phyloP scores from a whole-genome alignment of 2,329 filamentous ascomycete species.

The Blastomyces gilchristii region DNA sequence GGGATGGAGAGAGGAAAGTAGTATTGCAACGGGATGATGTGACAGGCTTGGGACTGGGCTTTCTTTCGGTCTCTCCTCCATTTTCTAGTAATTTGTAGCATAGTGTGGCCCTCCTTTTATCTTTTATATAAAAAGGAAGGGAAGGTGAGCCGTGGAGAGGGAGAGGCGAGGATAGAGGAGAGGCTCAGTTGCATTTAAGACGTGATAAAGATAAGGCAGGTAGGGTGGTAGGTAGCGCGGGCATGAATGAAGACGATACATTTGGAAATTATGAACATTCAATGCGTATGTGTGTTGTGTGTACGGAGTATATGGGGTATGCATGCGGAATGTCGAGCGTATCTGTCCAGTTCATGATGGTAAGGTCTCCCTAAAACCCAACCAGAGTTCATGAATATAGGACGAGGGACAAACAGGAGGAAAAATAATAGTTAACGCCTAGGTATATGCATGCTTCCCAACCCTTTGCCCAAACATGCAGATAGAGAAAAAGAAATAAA shows the following conservation, averaged over 20 bases:
- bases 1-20: neutral
- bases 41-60: neutral
- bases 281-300: neutral
- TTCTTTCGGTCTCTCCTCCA: neutral
- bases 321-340: neutral
- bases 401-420: neutral
- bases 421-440: neutral
- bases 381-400: neutral
- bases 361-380: neutral
- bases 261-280: neutral
- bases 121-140: neutral
- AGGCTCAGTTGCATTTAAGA: neutral
- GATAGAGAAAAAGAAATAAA: neutral
- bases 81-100: neutral
- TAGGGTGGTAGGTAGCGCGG: neutral
- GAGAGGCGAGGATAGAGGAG: neutral
- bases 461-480: neutral
- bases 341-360: neutral
- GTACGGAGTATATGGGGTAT: neutral
- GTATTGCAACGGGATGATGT: neutral
- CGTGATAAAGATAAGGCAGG: neutral
- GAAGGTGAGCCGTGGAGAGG: neutral
- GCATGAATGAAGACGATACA: neutral
- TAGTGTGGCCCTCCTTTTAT: neutral
- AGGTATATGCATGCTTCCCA: neutral